Evolutionary conservation across 805 yeast species (phyloP), one percentile per base, ranked within the genome.

Genomic region (Monosporozyma unispora): DNA sequence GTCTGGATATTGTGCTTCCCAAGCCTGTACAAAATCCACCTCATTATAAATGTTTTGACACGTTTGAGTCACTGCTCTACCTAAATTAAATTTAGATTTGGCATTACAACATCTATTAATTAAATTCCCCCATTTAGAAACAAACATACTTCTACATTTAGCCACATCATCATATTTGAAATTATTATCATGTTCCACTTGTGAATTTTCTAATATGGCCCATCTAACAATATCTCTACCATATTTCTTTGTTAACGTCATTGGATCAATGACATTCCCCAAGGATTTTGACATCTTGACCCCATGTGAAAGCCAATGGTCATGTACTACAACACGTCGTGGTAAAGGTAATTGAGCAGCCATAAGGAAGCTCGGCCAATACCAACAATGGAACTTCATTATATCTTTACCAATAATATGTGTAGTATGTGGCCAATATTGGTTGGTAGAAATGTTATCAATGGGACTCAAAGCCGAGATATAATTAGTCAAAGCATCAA

Each of bases 391-490:
- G 65, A 93, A 93, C 55, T 88, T 73, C 43, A 79, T 73, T 46
- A 93, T 93, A 62, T 93, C 99, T 59, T 93, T 93, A 1, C 99
- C 99, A 29, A 93, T 78, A 1, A 93, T 70, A 63, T 93, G 97
- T 0, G 82, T 80, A 0, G 87, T 83, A 18, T 60, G 59, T 28
- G 45, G 22, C 68, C 65, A 64, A 55, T 55, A 53, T 12, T 50
- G 48, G 4, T 41, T 40, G 9, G 35, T 11, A 4, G 8, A 12
- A 10, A 47, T n/a, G 3, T 25, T 37, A 21, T 62, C 55, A 2
- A 84, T 82, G 45, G 76, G 85, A 2, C 87, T 87, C 2, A 79
- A 70, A 1, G 87, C 76, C 1, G 97, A 86, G 4, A 88, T 48
- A 61, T 93, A 93, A 64, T 89, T 93, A 42, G 84, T 74, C 43